Percentiles rank a stretch among this genome's conserved stretches.
Conservation (phyloP, 2,329 filamentous ascomycete species). For the Fusarium oxysporum region DNA sequence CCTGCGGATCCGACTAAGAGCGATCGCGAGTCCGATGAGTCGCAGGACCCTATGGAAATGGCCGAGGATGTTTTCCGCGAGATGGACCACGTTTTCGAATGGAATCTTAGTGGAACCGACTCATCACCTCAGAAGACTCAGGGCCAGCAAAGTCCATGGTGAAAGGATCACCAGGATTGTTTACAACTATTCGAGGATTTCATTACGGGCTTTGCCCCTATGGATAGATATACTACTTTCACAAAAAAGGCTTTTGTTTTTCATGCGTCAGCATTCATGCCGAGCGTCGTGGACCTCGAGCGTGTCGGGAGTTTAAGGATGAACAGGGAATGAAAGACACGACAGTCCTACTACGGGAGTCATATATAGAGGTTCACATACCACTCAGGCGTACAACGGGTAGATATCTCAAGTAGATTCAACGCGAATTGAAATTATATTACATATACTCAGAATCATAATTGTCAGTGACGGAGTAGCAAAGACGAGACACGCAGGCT, state of each 20-base stretch:
- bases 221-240: neutral
- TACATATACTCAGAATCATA: no score
- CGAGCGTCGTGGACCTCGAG: slow-evolving; percentile 2
- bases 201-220: neutral
- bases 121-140: slow-evolving; percentile 28
- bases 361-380: slow-evolving; percentile 11
- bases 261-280: neutral
- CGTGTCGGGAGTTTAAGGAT: slow-evolving; percentile 27
- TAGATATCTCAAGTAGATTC: slow-evolving; percentile 36
- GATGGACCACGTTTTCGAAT: slow-evolving; percentile 52
- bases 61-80: slow-evolving; percentile 53
- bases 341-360: slow-evolving; percentile 2
- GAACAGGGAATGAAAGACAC: slow-evolving; percentile 23
- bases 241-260: neutral
- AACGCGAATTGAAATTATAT: slow-evolving; percentile 3
- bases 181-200: neutral
- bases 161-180: neutral
- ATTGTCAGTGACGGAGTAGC: neutral
- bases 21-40: slow-evolving; percentile 30
- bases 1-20: slow-evolving; percentile 16
- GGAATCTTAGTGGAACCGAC: slow-evolving; percentile 45
- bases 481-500: neutral
- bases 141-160: slow-evolving; percentile 46
- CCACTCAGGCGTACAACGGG: slow-evolving; percentile 23
- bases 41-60: slow-evolving; percentile 51